A percentile compares a stretch with the other conserved stretches of the same genome.
Evolutionary conservation across 495 filamentous ascomycete species (phyloP).

Genomic region (Daldinia caldariorum): DNA sequence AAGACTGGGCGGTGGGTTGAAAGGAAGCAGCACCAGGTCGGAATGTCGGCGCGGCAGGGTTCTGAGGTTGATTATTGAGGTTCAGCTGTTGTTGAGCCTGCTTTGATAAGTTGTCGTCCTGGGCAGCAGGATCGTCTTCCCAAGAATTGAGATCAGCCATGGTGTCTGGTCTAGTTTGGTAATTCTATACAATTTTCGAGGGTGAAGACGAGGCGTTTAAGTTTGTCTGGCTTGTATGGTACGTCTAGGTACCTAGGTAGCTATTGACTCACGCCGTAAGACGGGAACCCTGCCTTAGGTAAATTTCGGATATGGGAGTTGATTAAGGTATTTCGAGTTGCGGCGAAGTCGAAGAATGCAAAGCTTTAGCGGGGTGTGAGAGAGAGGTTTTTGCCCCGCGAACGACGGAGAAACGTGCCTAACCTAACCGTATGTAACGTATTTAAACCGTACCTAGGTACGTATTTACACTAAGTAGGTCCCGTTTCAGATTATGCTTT

Average conservation of each 20-base stretch:
- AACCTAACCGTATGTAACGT: not conserved
- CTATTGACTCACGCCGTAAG: not conserved
- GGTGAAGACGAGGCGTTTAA: not conserved
- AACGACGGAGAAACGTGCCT: conserved; percentile 30
- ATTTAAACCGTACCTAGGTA: conserved; percentile 8
- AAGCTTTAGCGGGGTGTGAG: conserved; percentile 36
- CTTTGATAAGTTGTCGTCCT: conserved; percentile 84
- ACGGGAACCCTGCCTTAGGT: not conserved
- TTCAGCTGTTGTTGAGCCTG: conserved; percentile 84
- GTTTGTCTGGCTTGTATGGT: too few species aligned
- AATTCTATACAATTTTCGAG: not conserved
- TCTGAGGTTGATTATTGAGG: conserved; percentile 64
- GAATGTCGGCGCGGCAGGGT: conserved; percentile 62
- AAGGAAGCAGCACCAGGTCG: conserved; percentile 82
- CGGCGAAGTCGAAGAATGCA: conserved; percentile 1
- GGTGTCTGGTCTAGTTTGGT: conserved; percentile 52
- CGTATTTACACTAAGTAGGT: not conserved
- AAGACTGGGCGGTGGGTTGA: conserved; percentile 77
- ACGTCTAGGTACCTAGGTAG: too few species aligned
- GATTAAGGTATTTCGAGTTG: conserved; percentile 10
- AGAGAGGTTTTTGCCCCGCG: conserved; percentile 40
- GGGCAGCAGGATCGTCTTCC: conserved; percentile 92
- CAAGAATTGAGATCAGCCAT: conserved; percentile 94
- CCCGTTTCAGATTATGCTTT: not conserved
- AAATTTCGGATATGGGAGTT: conserved; percentile 3